phyloP scores from a whole-genome alignment of 2,329 filamentous ascomycete species.

The Diaporthe amygdali region DNA sequence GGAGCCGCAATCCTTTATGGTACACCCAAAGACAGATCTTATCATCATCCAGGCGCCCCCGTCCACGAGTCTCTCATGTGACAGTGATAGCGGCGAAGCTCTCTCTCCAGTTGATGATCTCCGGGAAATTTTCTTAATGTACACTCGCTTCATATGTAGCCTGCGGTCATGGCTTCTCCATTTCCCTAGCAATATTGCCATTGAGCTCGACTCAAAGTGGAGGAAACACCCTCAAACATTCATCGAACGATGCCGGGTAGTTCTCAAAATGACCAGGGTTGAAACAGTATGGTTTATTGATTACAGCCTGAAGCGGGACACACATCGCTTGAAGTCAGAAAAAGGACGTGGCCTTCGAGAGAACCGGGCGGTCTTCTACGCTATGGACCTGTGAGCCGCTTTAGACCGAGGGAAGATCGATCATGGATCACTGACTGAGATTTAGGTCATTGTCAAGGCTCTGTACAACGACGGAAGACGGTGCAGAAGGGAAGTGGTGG shows the following conservation, averaged over 20 bases:
- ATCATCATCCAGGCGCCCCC: background rate
- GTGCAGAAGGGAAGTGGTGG: too few species aligned
- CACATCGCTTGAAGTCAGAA: too few species aligned
- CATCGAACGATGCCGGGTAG: background rate
- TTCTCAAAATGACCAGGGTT: background rate
- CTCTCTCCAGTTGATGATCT: background rate
- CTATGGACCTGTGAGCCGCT: background rate
- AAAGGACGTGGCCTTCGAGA: too few species aligned
- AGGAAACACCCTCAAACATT: background rate
- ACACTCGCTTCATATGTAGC: background rate
- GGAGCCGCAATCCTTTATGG: background rate
- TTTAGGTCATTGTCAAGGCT: background rate
- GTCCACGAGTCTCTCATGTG: too few species aligned
- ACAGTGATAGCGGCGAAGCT: too few species aligned
- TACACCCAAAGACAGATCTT: background rate
- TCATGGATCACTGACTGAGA: background rate
- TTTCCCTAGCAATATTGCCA: background rate
- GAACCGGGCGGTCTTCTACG: background rate
- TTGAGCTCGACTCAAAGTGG: background rate
- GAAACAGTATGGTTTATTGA: background rate
- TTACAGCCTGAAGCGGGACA: background rate
- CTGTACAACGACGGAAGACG: too few species aligned
- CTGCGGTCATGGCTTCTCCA: background rate
- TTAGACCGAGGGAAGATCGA: background rate
- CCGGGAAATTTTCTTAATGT: background rate